A percentile compares a stretch with the other conserved stretches of the same genome.
Conservation (phyloP, 2,329 filamentous ascomycete genomes). For the Biscogniauxia marginata region DNA sequence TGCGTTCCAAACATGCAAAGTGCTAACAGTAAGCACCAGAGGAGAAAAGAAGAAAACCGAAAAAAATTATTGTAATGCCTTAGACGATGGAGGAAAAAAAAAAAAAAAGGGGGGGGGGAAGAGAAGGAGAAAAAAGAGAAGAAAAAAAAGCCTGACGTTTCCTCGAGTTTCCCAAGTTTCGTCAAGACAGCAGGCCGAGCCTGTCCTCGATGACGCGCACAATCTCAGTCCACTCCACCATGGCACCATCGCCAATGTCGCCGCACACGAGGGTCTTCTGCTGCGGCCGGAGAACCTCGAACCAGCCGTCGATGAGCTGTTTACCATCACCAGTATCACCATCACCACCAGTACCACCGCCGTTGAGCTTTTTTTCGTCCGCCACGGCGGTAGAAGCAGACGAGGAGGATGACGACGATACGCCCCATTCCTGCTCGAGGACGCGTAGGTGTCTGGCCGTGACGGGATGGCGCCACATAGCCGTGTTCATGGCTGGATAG, state of each 20-base stretch:
- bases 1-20: too few species aligned
- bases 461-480: constrained; percentile 86
- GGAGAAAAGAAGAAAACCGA: too few species aligned
- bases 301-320: constrained; percentile 46
- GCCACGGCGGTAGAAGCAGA: constrained; percentile 6
- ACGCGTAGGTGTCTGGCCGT: constrained; percentile 70
- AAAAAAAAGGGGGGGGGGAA: too few species aligned
- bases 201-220: constrained; percentile 61
- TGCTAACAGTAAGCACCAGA: too few species aligned
- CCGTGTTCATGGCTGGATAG: constrained; percentile 72
- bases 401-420: constrained; percentile 19
- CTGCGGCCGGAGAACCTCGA: constrained; percentile 71
- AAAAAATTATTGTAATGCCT: too few species aligned
- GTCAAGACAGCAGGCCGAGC: too few species aligned
- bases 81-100: too few species aligned
- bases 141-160: too few species aligned
- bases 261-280: constrained; percentile 82
- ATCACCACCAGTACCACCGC: not conserved
- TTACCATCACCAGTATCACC: constrained; percentile 30
- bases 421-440: constrained; percentile 73
- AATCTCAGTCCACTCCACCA: constrained; percentile 78
- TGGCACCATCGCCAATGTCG: constrained; percentile 77
- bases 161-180: too few species aligned
- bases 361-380: not conserved
- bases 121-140: too few species aligned